Evolutionary conservation across 2,329 filamentous ascomycete species (phyloP).

Genomic region (Sphaerulina vaccinii): DNA sequence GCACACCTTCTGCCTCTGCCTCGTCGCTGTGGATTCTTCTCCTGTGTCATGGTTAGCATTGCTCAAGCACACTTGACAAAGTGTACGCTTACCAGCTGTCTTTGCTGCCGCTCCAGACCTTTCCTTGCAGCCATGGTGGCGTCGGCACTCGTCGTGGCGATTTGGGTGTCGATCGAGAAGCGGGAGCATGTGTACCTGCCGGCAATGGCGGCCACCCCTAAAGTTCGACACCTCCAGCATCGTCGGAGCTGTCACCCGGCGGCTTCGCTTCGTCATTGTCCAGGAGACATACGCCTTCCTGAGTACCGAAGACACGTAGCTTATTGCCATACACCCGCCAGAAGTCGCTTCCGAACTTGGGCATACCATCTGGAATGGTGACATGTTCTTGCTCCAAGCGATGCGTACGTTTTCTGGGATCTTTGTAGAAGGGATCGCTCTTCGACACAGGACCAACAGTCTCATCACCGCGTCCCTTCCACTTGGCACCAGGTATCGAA

Average conservation of each 20-base stretch:
- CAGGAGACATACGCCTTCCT: constrained; percentile 49
- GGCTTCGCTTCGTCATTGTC: constrained; percentile 15
- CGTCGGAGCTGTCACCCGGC: constrained; percentile 8
- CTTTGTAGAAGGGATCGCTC: constrained; percentile 30
- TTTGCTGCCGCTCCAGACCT: constrained; percentile 8
- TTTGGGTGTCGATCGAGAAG: no score
- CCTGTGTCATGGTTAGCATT: background rate
- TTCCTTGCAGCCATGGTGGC: background rate
- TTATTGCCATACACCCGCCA: constrained; percentile 61
- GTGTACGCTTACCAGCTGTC: constrained; percentile 6
- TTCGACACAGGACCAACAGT: constrained; percentile 24
- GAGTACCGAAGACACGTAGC: constrained; percentile 59
- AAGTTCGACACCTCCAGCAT: constrained; percentile 11
- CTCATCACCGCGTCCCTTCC: constrained; percentile 34
- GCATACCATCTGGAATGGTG: constrained; percentile 46
- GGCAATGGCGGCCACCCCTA: constrained; percentile 10
- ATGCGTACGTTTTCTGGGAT: constrained; percentile 28
- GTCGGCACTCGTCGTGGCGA: background rate
- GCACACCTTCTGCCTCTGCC: constrained; percentile 10
- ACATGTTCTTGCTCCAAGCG: constrained; percentile 25
- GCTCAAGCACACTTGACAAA: background rate
- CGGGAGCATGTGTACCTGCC: no score
- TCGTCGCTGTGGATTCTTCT: constrained; percentile 12
- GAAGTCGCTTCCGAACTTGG: constrained; percentile 52
- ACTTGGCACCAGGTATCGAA: constrained; percentile 29